Conservation (phyloP, 768 basidiomycete genomes). For the Phylloporus scabripes region DNA sequence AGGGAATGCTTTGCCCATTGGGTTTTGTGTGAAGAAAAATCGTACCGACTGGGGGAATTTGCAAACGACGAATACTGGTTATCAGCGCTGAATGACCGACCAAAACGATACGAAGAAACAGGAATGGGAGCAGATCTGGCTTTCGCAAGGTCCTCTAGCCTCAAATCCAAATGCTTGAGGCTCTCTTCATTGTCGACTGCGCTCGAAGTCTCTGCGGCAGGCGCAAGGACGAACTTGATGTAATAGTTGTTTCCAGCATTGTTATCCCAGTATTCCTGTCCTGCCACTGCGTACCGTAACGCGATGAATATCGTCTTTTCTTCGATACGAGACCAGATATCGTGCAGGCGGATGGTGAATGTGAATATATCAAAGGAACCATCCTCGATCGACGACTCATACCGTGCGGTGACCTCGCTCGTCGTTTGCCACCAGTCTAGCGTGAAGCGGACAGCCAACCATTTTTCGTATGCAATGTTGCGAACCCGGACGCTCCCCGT, state of each 20-base stretch:
- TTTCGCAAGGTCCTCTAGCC: conserved; percentile 60
- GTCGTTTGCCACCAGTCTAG: conserved; percentile 96
- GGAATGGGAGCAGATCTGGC: conserved; percentile 19
- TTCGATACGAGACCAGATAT: conserved; percentile 70
- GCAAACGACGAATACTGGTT: conserved; percentile 20
- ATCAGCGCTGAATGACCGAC: conserved; percentile 29
- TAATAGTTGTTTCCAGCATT: conserved; percentile 76
- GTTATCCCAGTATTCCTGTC: conserved; percentile 90
- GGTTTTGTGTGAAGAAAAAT: conserved; percentile 49
- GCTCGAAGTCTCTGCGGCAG: conserved; percentile 22
- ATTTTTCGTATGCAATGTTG: conserved; percentile 85
- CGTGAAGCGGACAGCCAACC: conserved; percentile 85
- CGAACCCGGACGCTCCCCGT: conserved; percentile 73
- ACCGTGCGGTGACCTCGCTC: conserved; percentile 81
- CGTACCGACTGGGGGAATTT: conserved; percentile 49
- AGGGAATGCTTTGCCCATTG: conserved; percentile 20
- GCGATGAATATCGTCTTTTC: conserved; percentile 81
- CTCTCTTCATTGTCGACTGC: conserved; percentile 36
- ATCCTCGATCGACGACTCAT: conserved; percentile 39
- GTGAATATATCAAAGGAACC: conserved; percentile 62
- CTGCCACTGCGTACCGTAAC: conserved; percentile 63
- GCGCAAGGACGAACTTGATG: conserved; percentile 50
- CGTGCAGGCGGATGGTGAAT: conserved; percentile 72
- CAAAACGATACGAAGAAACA: conserved; percentile 9
- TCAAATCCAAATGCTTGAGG: conserved; percentile 59